Percentiles rank a stretch among this genome's conserved stretches.
Conservation (phyloP, 208 protist species). For the Leishmania aethiopica region DNA sequence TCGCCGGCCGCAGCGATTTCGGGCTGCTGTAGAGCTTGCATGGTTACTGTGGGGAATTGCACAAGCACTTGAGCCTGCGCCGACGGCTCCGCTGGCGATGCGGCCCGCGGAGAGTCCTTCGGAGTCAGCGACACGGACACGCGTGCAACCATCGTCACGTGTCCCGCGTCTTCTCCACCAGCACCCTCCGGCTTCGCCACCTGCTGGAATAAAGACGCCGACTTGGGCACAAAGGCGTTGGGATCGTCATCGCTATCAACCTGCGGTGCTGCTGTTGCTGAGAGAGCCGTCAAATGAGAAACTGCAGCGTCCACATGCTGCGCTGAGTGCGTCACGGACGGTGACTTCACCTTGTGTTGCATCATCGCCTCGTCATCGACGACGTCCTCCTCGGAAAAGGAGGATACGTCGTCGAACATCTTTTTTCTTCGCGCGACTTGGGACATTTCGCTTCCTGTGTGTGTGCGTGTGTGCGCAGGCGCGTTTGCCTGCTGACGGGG, state of each 20-base stretch:
- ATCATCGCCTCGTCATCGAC: background rate
- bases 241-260: background rate
- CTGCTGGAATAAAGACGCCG: background rate
- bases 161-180: background rate
- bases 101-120: background rate
- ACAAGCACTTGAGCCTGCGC: background rate
- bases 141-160: conserved; percentile 17
- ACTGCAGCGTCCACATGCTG: conserved; percentile 2
- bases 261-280: background rate
- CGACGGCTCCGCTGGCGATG: background rate
- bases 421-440: conserved; percentile 31
- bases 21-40: background rate
- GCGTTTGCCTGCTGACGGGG: background rate
- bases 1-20: background rate
- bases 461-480: background rate
- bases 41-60: background rate
- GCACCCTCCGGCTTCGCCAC: background rate
- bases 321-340: background rate
- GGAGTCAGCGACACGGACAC: conserved; percentile 19
- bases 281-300: background rate
- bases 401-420: conserved; percentile 55
- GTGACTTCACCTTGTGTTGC: background rate
- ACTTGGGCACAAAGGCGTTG: conserved; percentile 5
- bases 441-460: conserved; percentile 8
- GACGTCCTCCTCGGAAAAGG: conserved; percentile 7